These are phyloP conservation scores for Ogataea henricii DNA, from an alignment of 805 yeast species.

Conservation along the genomic window DNA sequence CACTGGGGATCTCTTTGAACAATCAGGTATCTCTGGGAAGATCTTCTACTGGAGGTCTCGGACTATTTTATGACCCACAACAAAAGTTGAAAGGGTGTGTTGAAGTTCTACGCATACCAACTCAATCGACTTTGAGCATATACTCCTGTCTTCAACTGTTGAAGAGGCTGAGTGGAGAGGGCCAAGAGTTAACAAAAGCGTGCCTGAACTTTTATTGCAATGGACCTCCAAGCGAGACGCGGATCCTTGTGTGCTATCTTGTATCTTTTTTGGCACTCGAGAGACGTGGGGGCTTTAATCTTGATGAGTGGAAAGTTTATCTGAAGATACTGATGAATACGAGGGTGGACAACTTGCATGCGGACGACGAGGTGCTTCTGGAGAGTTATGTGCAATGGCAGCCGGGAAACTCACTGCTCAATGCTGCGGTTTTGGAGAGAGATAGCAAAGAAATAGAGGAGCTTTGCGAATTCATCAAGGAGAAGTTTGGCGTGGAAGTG, in stretches of 20 bases:
- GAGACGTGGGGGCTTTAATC: neutral
- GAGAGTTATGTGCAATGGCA: conserved; percentile 19
- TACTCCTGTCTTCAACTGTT: conserved; percentile 29
- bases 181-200: conserved; percentile 19
- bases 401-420: conserved; percentile 15
- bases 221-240: conserved; percentile 26
- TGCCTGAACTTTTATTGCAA: conserved; percentile 21
- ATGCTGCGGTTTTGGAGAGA: conserved; percentile 15
- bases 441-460: conserved; percentile 19
- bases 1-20: conserved; percentile 6
- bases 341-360: conserved; percentile 30
- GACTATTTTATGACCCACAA: conserved; percentile 33
- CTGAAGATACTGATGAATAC: conserved; percentile 38
- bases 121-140: conserved; percentile 34
- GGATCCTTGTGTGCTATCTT: conserved; percentile 29
- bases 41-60: conserved; percentile 37
- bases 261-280: conserved; percentile 23
- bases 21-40: conserved; percentile 15
- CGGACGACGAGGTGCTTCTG: conserved; percentile 31
- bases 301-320: conserved; percentile 27
- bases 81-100: conserved; percentile 16
- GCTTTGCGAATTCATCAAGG: conserved; percentile 18
- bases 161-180: conserved; percentile 20
- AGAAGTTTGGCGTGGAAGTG: conserved; percentile 20
- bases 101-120: conserved; percentile 44